Evolutionary conservation across 2,329 filamentous ascomycete species (phyloP).

Genomic region (Trichoderma sp.): DNA sequence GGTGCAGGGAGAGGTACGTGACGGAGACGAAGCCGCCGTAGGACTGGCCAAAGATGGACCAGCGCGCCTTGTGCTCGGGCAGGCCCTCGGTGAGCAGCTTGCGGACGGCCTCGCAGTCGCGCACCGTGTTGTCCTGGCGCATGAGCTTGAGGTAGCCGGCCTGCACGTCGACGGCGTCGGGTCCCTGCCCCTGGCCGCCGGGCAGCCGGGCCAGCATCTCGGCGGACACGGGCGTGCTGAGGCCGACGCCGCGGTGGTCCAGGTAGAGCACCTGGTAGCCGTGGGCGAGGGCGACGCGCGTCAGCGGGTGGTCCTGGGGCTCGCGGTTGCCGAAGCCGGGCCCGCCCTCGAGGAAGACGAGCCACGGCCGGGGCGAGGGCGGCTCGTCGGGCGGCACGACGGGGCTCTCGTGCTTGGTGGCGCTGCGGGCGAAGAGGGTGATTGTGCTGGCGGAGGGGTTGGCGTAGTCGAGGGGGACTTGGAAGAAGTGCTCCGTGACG

Average conservation of each 20-base stretch:
- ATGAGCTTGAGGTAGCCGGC: constrained; percentile 81
- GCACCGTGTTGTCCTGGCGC: constrained; percentile 86
- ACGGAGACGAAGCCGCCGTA: constrained; percentile 87
- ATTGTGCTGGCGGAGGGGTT: constrained; percentile 63
- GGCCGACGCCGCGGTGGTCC: constrained; percentile 88
- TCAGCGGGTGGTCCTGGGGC: constrained; percentile 73
- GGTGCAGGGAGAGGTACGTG: constrained; percentile 81
- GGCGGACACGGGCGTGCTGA: constrained; percentile 78
- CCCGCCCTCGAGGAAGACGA: constrained; percentile 82
- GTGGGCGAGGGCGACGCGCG: constrained; percentile 70
- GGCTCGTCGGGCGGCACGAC: constrained; percentile 51
- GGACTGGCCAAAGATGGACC: constrained; percentile 86
- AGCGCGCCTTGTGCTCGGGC: constrained; percentile 70
- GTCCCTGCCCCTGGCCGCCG: constrained; percentile 56
- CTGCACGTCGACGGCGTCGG: constrained; percentile 58
- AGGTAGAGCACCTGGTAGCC: constrained; percentile 85
- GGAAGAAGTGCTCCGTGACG: constrained; percentile 82
- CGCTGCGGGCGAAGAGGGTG: constrained; percentile 76
- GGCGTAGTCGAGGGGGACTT: constrained; percentile 79
- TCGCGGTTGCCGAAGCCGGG: constrained; percentile 76
- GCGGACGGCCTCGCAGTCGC: constrained; percentile 84
- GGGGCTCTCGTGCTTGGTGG: constrained; percentile 65
- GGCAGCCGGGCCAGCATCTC: constrained; percentile 62
- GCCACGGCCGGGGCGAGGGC: constrained; percentile 54
- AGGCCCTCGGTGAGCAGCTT: constrained; percentile 71